phyloP scores from a whole-genome alignment of 2,329 filamentous ascomycete species.

The Colletotrichum simmondsii region DNA sequence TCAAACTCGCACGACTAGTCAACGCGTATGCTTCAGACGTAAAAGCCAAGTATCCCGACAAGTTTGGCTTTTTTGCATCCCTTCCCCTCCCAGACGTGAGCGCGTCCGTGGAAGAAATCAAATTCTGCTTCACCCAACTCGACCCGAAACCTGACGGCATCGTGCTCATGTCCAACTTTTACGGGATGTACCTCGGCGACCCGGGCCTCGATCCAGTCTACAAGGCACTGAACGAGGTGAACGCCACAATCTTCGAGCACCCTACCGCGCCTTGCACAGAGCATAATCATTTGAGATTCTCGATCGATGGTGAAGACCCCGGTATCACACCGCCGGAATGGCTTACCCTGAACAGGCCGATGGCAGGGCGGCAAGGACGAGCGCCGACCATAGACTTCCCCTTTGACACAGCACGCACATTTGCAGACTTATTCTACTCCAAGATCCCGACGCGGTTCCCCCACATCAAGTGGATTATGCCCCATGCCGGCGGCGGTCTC shows the following conservation, averaged over 20 bases:
- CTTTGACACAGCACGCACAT: conserved; percentile 36
- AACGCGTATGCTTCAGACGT: conserved; percentile 38
- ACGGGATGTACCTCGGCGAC: conserved; percentile 64
- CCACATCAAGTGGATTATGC: conserved; percentile 40
- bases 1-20: conserved; percentile 34
- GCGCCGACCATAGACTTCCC: conserved; percentile 38
- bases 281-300: conserved; percentile 17
- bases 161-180: conserved; percentile 61
- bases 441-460: conserved; percentile 38
- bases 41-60: conserved; percentile 34
- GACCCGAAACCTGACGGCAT: conserved; percentile 59
- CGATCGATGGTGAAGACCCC: conserved; percentile 21
- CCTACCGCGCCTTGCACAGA: conserved; percentile 60
- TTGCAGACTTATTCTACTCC: conserved; percentile 34
- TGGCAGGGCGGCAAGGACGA: not conserved
- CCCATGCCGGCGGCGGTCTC: conserved; percentile 40
- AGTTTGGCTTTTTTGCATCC: conserved; percentile 63
- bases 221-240: conserved; percentile 55
- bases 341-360: conserved; percentile 16
- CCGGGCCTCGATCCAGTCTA: conserved; percentile 56
- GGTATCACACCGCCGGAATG: conserved; percentile 5
- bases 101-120: conserved; percentile 59
- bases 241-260: conserved; percentile 64
- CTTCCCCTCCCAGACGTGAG: conserved; percentile 62
- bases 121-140: conserved; percentile 49